Percentiles rank a stretch among this genome's conserved stretches.
Evolutionary conservation across 352 stramenopile species (phyloP).

Genomic region (Phytopythium mirpurense): DNA sequence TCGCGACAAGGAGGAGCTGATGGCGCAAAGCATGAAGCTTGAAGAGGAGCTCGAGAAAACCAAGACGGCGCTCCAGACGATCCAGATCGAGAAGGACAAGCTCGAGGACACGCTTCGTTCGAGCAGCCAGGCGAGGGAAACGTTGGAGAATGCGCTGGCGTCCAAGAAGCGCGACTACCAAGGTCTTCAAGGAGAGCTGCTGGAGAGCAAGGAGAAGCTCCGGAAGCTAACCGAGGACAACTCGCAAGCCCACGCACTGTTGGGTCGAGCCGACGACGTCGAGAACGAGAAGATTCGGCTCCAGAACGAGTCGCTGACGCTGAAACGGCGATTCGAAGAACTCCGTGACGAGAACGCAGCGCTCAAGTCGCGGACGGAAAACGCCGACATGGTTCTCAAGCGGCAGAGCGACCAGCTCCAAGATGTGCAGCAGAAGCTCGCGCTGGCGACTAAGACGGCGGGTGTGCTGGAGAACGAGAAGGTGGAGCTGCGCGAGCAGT

Average conservation of each 20-base stretch:
- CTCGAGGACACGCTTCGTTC: constrained; percentile 29
- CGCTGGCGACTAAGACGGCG: constrained; percentile 25
- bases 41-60: constrained; percentile 51
- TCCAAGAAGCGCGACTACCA: constrained; percentile 47
- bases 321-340: constrained; percentile 58
- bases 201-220: constrained; percentile 44
- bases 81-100: constrained; percentile 43
- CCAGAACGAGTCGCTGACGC: constrained; percentile 50
- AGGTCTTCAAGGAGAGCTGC: constrained; percentile 33
- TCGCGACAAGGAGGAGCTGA: constrained; percentile 46
- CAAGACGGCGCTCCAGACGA: constrained; percentile 28
- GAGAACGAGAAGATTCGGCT: constrained; percentile 65
- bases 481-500: constrained; percentile 41
- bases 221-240: constrained; percentile 32
- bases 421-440: constrained; percentile 36
- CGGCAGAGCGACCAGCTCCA: constrained; percentile 47
- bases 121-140: constrained; percentile 30
- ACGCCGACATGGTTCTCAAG: constrained; percentile 31
- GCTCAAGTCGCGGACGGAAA: constrained; percentile 50
- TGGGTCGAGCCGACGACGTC: constrained; percentile 44
- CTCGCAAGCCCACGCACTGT: constrained; percentile 27
- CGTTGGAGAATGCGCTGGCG: constrained; percentile 41
- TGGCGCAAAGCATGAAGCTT: constrained; percentile 48
- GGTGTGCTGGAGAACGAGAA: constrained; percentile 46
- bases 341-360: constrained; percentile 58